Percentiles rank a stretch among this genome's conserved stretches.
Evolutionary conservation across 768 basidiomycete genomes (phyloP).

Genomic region (Serendipita sp.): DNA sequence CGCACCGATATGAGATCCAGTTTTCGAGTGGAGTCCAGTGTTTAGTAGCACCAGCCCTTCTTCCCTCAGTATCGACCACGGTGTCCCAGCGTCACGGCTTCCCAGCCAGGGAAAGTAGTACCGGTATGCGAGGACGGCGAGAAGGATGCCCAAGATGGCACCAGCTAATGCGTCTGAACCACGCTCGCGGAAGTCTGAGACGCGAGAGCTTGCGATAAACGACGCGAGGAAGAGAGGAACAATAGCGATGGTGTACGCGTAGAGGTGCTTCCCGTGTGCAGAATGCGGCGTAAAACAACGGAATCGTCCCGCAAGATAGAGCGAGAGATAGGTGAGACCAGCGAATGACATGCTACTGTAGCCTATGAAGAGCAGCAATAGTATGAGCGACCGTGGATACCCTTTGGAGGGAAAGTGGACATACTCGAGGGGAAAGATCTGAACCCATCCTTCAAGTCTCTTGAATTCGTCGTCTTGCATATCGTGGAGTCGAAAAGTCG

Average conservation of each 20-base stretch:
- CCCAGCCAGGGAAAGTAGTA: not conserved
- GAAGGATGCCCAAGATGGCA: not conserved
- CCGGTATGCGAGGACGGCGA: not conserved
- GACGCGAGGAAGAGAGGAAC: not conserved
- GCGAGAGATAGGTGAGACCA: constrained; percentile 44
- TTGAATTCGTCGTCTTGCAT: constrained; percentile 22
- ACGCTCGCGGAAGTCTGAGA: not conserved
- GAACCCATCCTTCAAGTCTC: constrained; percentile 20
- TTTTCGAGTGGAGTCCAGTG: not conserved
- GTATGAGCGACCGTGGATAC: not conserved
- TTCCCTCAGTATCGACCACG: not conserved
- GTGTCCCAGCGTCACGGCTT: not conserved
- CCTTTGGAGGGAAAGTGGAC: not conserved
- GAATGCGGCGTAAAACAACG: not conserved
- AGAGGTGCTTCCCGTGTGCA: constrained; percentile 2
- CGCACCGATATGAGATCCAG: not conserved
- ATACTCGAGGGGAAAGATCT: constrained; percentile 45
- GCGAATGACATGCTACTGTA: constrained; percentile 52
- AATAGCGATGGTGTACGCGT: not conserved
- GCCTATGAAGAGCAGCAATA: constrained; percentile 12
- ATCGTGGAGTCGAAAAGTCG: not conserved
- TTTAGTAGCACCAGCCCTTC: not conserved
- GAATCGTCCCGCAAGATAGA: constrained; percentile 34
- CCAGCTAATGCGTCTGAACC: not conserved
- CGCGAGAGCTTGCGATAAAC: not conserved